These are phyloP conservation scores for Plasmodium gaboni DNA, from an alignment of 169 alveolate genomes.

Conservation along the genomic window DNA sequence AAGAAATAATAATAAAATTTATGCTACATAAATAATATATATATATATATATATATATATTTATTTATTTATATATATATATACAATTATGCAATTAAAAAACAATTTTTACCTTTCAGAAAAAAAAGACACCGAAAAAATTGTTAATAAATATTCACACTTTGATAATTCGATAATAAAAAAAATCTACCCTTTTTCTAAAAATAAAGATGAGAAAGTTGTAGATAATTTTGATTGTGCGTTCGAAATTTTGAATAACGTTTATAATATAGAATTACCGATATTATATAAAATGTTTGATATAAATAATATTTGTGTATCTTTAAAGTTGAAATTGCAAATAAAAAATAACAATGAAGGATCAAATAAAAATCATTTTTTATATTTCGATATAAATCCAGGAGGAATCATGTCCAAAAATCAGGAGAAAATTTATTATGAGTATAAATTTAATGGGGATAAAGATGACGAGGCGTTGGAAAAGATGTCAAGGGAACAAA, in stretches of 20 bases:
- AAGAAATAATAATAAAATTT: background rate
- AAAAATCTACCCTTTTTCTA: slow-evolving; percentile 18
- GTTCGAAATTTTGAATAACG: background rate
- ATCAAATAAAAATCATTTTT: background rate
- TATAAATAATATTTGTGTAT: slow-evolving; percentile 20
- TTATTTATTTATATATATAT: background rate
- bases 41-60: background rate
- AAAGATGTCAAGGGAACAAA: slow-evolving; percentile 19
- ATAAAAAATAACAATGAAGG: slow-evolving; percentile 24
- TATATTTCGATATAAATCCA: slow-evolving; percentile 48
- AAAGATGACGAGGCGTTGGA: slow-evolving; percentile 12
- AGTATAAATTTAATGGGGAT: slow-evolving; percentile 26
- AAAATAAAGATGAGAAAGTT: slow-evolving; percentile 10
- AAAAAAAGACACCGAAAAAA: slow-evolving; percentile 1
- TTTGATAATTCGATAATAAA: slow-evolving; percentile 16
- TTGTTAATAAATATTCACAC: slow-evolving; percentile 2
- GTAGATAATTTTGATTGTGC: background rate
- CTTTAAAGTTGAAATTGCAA: slow-evolving; percentile 32
- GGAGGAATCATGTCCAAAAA: slow-evolving; percentile 64
- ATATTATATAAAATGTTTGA: slow-evolving; percentile 18
- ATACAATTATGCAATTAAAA: slow-evolving; percentile 39
- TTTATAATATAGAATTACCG: background rate
- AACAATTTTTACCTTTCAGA: slow-evolving; percentile 5
- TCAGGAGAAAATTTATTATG: slow-evolving; percentile 17
- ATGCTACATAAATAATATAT: background rate